phyloP scores from a whole-genome alignment of 176 grass and related monocot genomes.

The bread wheat (Triticum aestivum) region DNA sequence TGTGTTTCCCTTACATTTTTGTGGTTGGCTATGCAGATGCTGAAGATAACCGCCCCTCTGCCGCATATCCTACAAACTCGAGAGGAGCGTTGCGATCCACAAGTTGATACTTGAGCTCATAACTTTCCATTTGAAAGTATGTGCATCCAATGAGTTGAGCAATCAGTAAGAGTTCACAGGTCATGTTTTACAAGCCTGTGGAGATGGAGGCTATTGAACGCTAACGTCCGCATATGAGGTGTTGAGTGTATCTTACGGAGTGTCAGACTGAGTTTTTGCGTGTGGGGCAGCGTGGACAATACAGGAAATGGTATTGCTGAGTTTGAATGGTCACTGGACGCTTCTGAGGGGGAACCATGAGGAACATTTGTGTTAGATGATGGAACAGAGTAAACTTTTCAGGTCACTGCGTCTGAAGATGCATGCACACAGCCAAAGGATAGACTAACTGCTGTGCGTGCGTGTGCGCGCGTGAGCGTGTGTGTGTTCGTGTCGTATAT shows the following conservation, averaged over 20 bases:
- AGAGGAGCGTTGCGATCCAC: conserved; percentile 30
- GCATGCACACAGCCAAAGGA: no score
- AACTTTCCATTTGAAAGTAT: neutral
- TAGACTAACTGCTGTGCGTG: neutral
- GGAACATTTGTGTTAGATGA: neutral
- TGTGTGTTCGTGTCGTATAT: neutral
- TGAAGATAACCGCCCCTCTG: conserved; percentile 66
- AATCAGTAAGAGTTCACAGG: neutral
- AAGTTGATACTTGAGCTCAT: conserved; percentile 6
- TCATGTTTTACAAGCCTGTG: neutral
- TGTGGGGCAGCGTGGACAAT: neutral
- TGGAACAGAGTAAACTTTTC: neutral
- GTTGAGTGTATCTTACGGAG: neutral
- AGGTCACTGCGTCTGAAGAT: neutral
- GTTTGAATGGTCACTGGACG: neutral
- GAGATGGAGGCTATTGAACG: neutral
- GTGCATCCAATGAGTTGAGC: neutral
- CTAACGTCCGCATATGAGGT: neutral
- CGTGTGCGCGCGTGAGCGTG: no score
- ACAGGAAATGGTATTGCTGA: neutral
- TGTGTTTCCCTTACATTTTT: conserved; percentile 12
- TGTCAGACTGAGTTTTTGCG: neutral
- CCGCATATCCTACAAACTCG: conserved; percentile 57
- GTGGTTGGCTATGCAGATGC: conserved; percentile 44
- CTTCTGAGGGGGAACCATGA: neutral